phyloP scores from a whole-genome alignment of 2,329 filamentous ascomycete genomes.

The Aspergillus sp. region DNA sequence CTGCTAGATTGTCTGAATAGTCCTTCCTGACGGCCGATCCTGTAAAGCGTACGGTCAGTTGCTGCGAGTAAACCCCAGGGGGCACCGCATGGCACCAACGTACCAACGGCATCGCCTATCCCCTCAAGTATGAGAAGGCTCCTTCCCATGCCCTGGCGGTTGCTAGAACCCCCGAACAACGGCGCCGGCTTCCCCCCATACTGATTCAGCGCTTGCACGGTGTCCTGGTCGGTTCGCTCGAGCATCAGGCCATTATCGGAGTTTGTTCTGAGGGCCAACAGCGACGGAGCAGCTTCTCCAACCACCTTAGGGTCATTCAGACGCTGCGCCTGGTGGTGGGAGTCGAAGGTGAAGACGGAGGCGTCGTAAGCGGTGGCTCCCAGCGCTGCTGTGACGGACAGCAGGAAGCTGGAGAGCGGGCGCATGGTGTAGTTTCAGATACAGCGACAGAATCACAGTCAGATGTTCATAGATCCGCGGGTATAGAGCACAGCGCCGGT shows the following conservation, averaged over 20 bases:
- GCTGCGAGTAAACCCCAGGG: too few species aligned
- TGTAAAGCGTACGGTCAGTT: conserved; percentile 2
- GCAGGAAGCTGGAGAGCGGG: conserved; percentile 17
- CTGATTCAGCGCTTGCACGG: conserved; percentile 49
- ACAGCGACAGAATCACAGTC: neutral
- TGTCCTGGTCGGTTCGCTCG: conserved; percentile 35
- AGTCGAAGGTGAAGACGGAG: conserved; percentile 25
- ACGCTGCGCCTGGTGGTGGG: conserved; percentile 1
- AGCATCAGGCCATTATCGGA: conserved; percentile 38
- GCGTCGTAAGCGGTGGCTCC: conserved; percentile 21
- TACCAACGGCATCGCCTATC: conserved; percentile 51
- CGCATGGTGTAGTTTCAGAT: conserved; percentile 16
- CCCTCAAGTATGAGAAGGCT: conserved; percentile 43
- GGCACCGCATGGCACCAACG: conserved; percentile 24
- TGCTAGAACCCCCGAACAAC: conserved; percentile 39
- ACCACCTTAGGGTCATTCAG: conserved; percentile 8
- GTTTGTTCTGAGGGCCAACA: conserved; percentile 41
- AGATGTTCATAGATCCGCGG: too few species aligned
- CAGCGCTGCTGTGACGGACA: conserved; percentile 16
- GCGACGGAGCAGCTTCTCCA: conserved; percentile 26
- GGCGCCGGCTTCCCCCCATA: conserved; percentile 47
- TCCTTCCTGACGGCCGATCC: conserved; percentile 8
- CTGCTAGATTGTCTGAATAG: conserved; percentile 7
- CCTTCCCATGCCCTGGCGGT: conserved; percentile 13
- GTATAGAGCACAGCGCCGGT: too few species aligned